Conservation (phyloP, 768 basidiomycete species). For the Cystobasidium tubakii region DNA sequence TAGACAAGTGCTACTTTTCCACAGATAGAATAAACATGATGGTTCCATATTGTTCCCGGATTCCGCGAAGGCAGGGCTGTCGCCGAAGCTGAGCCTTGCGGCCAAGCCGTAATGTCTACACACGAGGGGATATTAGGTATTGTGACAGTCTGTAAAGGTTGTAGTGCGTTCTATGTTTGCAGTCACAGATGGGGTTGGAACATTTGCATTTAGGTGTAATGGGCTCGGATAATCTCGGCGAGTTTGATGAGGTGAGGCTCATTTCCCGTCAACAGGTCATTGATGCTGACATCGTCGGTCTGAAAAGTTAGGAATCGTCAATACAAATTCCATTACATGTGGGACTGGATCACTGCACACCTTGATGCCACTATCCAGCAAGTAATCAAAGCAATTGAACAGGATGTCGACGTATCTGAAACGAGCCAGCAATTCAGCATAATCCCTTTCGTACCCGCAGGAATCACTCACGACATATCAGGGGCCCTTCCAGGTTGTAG, state of each 20-base stretch:
- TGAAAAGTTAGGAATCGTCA: slow-evolving; percentile 52
- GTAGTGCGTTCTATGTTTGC: background rate
- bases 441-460: slow-evolving; percentile 30
- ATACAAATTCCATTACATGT: no score
- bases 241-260: slow-evolving; percentile 74
- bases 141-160: no score
- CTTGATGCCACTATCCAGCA: slow-evolving; percentile 57
- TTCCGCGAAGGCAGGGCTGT: no score
- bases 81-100: no score
- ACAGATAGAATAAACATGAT: no score
- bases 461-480: slow-evolving; percentile 35
- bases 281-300: slow-evolving; percentile 87
- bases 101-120: no score
- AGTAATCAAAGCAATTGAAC: slow-evolving; percentile 82
- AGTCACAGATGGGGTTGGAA: background rate
- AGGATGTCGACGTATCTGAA: slow-evolving; percentile 79
- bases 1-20: no score
- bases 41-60: no score
- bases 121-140: no score
- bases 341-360: background rate
- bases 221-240: slow-evolving; percentile 53
- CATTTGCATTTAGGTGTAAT: background rate
- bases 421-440: slow-evolving; percentile 49
- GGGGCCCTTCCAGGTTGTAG: slow-evolving; percentile 21
- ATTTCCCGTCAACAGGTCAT: slow-evolving; percentile 79